Conservation (phyloP, 257 asterid species). For the Voacanga thouarsii region DNA sequence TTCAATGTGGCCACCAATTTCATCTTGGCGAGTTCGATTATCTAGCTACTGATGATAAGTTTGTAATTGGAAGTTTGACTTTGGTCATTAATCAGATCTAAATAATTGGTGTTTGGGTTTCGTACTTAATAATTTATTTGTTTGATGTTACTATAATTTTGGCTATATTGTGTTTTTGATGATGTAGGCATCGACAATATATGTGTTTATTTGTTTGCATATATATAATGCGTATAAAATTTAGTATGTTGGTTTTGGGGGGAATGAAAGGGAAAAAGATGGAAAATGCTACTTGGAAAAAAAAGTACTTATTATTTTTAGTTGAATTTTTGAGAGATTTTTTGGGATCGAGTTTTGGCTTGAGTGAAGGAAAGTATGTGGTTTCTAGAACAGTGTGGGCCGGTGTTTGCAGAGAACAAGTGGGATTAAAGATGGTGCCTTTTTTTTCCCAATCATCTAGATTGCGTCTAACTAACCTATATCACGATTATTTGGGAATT, state of each 20-base stretch:
- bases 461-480: not conserved
- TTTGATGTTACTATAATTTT: not conserved
- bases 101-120: slow-evolving; percentile 1
- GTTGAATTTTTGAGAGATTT: not conserved
- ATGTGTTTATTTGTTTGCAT: not conserved
- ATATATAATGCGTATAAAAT: not conserved
- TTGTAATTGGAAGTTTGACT: not conserved
- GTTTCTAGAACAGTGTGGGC: not conserved
- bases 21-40: slow-evolving; percentile 67
- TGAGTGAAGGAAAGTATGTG: not conserved
- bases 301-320: not conserved
- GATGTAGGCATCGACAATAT: not conserved
- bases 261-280: not conserved
- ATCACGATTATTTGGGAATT: too few species aligned
- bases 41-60: not conserved
- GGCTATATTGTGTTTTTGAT: slow-evolving; percentile 5
- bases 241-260: not conserved
- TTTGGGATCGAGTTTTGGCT: not conserved
- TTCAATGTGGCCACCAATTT: slow-evolving; percentile 92
- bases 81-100: slow-evolving; percentile 23
- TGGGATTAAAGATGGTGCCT: slow-evolving; percentile 9
- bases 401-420: not conserved
- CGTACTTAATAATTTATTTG: not conserved
- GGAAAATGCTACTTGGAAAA: not conserved
- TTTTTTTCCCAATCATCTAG: not conserved